Base-by-base conservation (phyloP, 371 early-diverging fungal species). In the Apophysomyces elegans region DNA sequence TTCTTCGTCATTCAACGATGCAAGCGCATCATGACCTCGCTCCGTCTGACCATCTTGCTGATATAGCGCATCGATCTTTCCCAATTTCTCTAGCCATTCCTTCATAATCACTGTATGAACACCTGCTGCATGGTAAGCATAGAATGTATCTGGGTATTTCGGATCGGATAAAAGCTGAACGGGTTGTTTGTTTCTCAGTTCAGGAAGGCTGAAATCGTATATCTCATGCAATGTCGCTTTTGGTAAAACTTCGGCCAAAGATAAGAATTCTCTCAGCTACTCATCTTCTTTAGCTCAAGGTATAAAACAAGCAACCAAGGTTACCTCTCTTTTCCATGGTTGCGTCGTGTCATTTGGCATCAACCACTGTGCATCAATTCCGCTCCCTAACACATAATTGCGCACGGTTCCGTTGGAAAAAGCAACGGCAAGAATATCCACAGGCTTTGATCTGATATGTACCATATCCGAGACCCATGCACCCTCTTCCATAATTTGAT, bases 291-390 rank as follows among this genome's bases (percentile, higher is more conserved):
- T 4, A 50, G 54, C 21, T 2, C 11, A 5, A 26, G 32, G 0
- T 9, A 4, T 5, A 50, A 18, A 21, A 9, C 4, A 50, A 50
- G 2, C 8, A 21, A 4, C 2, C 6, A 45, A 9, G 16, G 13
- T 18, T 64, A 74, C 79, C 61, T 79, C 63, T 21, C 61, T 61
- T 65, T 75, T 67, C 75, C 75, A 79, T 1, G 41, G 41, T 16
- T 70, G 36, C 2, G 60, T 32, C 8, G 63, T 46, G 12, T 54
- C n/a, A 1, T 38, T 41, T 11, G 76, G 76, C 62, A 80, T 69
- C 46, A 67, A 62, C 80, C 80, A 81, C 44, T 78, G 77, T 44
- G 77, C 67, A 59, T 76, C 79, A 41, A 78, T 60, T 35, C 69
- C 75, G 44, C 64, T 61, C 12, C 64, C 73, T 32, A 81, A 58